Evolutionary conservation across 1,139 yeast genomes (phyloP).

Genomic region (Candida sanyaensis): DNA sequence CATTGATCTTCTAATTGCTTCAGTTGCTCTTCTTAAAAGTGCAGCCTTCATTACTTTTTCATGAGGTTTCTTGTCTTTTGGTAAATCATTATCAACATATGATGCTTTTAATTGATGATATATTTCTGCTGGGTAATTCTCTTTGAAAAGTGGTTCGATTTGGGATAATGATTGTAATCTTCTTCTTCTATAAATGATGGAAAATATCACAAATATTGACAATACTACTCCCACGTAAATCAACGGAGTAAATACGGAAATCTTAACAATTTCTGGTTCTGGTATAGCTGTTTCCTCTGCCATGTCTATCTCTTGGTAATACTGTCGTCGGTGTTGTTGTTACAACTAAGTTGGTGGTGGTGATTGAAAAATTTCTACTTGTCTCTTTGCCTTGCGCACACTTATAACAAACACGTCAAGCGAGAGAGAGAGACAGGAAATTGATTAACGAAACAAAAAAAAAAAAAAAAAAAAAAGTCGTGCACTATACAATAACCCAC

Average conservation of each 20-base stretch:
- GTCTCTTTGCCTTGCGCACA: not conserved
- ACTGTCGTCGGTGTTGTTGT: not conserved
- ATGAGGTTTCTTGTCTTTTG: conserved; percentile 59
- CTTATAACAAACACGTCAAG: conserved; percentile 3
- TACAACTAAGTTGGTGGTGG: not conserved
- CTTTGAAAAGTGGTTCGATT: conserved; percentile 71
- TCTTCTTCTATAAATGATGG: conserved; percentile 66
- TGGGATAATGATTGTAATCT: conserved; percentile 53
- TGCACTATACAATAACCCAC: not conserved
- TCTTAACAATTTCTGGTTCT: conserved; percentile 27
- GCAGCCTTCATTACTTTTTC: conserved; percentile 87
- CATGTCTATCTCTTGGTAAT: conserved; percentile 6
- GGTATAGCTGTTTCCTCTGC: conserved; percentile 15
- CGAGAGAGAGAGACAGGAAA: not conserved
- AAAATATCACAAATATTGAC: conserved; percentile 71
- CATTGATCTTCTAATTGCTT: conserved; percentile 67
- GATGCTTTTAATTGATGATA: conserved; percentile 59
- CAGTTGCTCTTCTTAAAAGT: conserved; percentile 70
- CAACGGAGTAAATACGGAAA: conserved; percentile 86
- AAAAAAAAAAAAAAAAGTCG: not conserved
- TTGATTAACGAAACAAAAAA: too few relatives aligned
- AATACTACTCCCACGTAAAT: conserved; percentile 74
- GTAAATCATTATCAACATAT: conserved; percentile 37
- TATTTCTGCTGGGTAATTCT: conserved; percentile 64
- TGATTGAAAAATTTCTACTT: conserved; percentile 1